phyloP scores from a whole-genome alignment of 2,329 filamentous ascomycete genomes.

The Pseudofabraea citricarpa region DNA sequence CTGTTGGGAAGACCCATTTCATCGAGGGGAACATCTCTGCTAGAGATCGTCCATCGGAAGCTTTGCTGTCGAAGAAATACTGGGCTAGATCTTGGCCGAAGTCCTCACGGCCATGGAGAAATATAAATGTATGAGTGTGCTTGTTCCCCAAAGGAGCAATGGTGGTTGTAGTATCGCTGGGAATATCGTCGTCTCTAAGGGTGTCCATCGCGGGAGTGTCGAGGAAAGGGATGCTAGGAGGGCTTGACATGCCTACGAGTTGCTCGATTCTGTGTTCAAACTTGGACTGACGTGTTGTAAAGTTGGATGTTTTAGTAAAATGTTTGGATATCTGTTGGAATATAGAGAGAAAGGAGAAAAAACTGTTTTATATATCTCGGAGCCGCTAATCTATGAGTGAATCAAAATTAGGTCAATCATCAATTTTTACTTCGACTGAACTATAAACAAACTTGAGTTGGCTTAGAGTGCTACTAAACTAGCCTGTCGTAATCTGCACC shows the following conservation, averaged over 20 bases:
- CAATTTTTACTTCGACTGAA: no score
- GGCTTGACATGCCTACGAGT: neutral
- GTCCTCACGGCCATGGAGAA: constrained; percentile 41
- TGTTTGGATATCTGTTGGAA: no score
- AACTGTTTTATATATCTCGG: no score
- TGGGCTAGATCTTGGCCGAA: constrained; percentile 30
- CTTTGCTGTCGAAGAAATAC: constrained; percentile 35
- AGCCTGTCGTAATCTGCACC: no score
- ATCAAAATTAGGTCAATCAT: no score
- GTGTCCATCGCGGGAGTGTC: neutral
- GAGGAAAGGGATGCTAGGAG: neutral
- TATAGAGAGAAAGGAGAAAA: no score
- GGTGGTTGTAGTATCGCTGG: neutral
- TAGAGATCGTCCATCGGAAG: constrained; percentile 13
- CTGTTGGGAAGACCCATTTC: constrained; percentile 15
- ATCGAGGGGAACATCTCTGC: constrained; percentile 12
- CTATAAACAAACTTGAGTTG: no score
- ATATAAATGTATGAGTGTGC: constrained; percentile 40
- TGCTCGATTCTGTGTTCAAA: no score
- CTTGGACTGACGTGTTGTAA: no score
- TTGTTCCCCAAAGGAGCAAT: neutral
- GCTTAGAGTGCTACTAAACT: no score
- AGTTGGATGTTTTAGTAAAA: no score
- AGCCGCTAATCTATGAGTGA: no score
- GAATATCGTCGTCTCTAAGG: neutral